These are phyloP conservation scores for Calocybe gangraenosa DNA, from an alignment of 768 basidiomycete genomes.

Conservation along the genomic window DNA sequence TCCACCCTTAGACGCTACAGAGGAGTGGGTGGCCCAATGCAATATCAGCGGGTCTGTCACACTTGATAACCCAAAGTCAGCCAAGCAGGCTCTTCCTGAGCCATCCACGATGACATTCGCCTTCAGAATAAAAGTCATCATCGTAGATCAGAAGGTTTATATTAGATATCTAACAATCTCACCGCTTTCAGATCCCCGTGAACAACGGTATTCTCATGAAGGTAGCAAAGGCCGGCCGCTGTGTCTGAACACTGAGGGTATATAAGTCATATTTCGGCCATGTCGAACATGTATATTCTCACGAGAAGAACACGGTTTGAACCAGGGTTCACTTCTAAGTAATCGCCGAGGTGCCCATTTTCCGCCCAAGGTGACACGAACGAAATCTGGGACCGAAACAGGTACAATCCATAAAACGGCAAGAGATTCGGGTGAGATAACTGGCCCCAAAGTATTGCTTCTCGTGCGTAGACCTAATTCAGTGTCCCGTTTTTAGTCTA, in stretches of 20 bases:
- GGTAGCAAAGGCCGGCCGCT: slow-evolving; percentile 23
- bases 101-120: slow-evolving; percentile 17
- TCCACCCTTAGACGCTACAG: slow-evolving; percentile 8
- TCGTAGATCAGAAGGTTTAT: too few species aligned
- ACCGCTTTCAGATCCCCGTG: slow-evolving; percentile 31
- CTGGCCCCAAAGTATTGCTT: slow-evolving; percentile 24
- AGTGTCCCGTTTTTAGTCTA: background rate
- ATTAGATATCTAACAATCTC: too few species aligned
- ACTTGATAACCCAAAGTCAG: slow-evolving; percentile 20
- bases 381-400: slow-evolving; percentile 16
- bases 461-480: slow-evolving; percentile 12
- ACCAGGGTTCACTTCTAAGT: slow-evolving; percentile 21
- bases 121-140: slow-evolving; percentile 5
- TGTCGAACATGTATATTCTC: too few species aligned
- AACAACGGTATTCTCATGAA: slow-evolving; percentile 22
- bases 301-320: slow-evolving; percentile 27
- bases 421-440: slow-evolving; percentile 26
- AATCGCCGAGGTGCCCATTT: slow-evolving; percentile 24
- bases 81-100: slow-evolving; percentile 17
- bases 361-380: slow-evolving; percentile 29
- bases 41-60: slow-evolving; percentile 11
- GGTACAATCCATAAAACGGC: slow-evolving; percentile 26
- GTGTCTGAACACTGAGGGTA: slow-evolving; percentile 17
- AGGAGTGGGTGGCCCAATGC: slow-evolving; percentile 14
- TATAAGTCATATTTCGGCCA: too few species aligned